These are phyloP conservation scores for Boletus patriciae DNA, from an alignment of 768 basidiomycete species.

Conservation along the genomic window DNA sequence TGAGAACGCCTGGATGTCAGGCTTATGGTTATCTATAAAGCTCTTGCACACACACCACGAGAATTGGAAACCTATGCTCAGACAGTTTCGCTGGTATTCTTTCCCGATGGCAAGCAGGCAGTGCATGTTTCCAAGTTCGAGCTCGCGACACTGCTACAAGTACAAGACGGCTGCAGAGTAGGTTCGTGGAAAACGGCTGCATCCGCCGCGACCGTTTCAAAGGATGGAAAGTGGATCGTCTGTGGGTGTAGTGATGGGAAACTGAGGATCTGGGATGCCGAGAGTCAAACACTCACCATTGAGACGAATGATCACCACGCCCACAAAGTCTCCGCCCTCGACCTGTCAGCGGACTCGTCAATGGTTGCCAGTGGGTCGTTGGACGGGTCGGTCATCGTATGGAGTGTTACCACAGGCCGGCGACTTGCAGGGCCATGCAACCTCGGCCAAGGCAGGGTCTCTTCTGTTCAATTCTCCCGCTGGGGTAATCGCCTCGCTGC, in stretches of 20 bases:
- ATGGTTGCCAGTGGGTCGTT: conserved; percentile 1
- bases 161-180: neutral
- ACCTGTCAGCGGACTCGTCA: neutral
- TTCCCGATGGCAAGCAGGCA: conserved; percentile 1
- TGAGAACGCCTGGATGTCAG: neutral
- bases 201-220: conserved; percentile 1
- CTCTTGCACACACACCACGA: neutral
- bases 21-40: neutral
- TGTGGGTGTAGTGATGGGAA: conserved; percentile 3
- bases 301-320: neutral
- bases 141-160: conserved; percentile 1
- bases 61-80: neutral
- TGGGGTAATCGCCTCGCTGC: neutral
- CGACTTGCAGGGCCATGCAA: neutral
- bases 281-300: neutral
- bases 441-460: neutral
- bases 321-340: conserved; percentile 1
- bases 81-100: conserved; percentile 3
- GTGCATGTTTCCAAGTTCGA: neutral
- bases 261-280: neutral
- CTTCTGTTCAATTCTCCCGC: neutral
- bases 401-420: neutral
- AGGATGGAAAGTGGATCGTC: conserved; percentile 1
- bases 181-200: neutral
- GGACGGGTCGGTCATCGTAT: conserved; percentile 7